Conservation (phyloP, 1,284 basidiomycete genomes). For the Cerrena zonata region DNA sequence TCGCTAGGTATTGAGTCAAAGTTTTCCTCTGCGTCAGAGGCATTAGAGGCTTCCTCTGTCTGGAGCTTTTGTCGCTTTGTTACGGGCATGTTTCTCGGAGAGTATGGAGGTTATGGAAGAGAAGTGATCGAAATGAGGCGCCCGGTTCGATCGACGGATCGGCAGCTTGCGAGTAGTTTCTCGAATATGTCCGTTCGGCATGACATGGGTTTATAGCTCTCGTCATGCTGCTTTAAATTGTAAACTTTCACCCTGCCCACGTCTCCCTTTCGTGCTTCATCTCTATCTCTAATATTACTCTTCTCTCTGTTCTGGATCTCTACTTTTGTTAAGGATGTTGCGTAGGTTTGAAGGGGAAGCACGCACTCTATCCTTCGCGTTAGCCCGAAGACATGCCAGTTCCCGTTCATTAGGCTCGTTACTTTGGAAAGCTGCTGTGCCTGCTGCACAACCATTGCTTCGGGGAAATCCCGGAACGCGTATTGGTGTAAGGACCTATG, state of each 20-base stretch:
- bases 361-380: neutral
- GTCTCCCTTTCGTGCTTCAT: neutral
- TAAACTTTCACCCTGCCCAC: neutral
- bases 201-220: neutral
- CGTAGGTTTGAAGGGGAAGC: constrained; percentile 8
- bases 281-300: neutral
- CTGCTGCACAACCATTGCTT: neutral
- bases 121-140: neutral
- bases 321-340: constrained; percentile 5
- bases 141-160: neutral
- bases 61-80: constrained; percentile 21
- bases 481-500: constrained; percentile 23
- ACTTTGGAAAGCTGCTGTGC: neutral
- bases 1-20: constrained; percentile 4
- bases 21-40: constrained; percentile 15
- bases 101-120: neutral
- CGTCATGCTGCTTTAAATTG: neutral
- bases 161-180: neutral
- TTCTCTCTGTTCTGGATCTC: neutral
- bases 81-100: constrained; percentile 21
- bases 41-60: constrained; percentile 9
- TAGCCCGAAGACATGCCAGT: neutral
- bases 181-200: neutral
- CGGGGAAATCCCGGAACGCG: neutral
- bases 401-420: constrained; percentile 2